phyloP scores from a whole-genome alignment of 148 eudicot species.

The Agrostemma githago region DNA sequence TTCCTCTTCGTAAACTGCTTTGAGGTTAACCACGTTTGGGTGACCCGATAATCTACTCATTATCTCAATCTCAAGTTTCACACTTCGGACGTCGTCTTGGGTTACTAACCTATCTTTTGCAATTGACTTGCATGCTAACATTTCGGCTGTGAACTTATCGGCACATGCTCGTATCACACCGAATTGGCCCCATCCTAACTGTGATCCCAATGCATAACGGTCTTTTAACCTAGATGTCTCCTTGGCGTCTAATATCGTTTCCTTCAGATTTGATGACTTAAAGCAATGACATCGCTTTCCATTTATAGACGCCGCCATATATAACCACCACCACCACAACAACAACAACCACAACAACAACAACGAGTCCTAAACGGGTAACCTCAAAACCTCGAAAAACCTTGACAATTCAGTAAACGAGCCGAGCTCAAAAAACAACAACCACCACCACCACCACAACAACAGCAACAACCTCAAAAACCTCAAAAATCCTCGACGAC shows the following conservation, averaged over 20 bases:
- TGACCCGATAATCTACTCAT: slow-evolving; percentile 75
- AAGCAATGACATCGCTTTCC: slow-evolving; percentile 37
- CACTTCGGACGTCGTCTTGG: slow-evolving; percentile 59
- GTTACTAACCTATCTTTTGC: slow-evolving; percentile 70
- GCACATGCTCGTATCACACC: slow-evolving; percentile 64
- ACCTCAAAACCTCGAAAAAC: slow-evolving; percentile 15
- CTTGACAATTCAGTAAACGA: slow-evolving; percentile 13
- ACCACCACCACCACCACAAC: slow-evolving; percentile 25
- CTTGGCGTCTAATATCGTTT: slow-evolving; percentile 53
- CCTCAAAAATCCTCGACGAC: neutral
- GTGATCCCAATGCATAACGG: slow-evolving; percentile 53
- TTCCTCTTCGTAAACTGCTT: slow-evolving; percentile 85
- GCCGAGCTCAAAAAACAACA: slow-evolving; percentile 24
- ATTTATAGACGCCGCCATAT: slow-evolving; percentile 61
- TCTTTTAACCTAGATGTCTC: slow-evolving; percentile 45
- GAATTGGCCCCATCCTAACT: slow-evolving; percentile 83
- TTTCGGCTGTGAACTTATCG: slow-evolving; percentile 57
- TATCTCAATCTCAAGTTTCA: slow-evolving; percentile 80
- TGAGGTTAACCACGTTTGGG: slow-evolving; percentile 70
- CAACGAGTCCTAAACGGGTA: slow-evolving; percentile 15
- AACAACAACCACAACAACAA: neutral
- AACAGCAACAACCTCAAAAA: slow-evolving; percentile 4
- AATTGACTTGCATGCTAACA: slow-evolving; percentile 76
- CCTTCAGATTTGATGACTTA: slow-evolving; percentile 43
- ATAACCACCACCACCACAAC: slow-evolving; percentile 23